A percentile compares a stretch with the other conserved stretches of the same genome.
Conservation (phyloP, 169 alveolate genomes). For the Perkinsus olseni region DNA sequence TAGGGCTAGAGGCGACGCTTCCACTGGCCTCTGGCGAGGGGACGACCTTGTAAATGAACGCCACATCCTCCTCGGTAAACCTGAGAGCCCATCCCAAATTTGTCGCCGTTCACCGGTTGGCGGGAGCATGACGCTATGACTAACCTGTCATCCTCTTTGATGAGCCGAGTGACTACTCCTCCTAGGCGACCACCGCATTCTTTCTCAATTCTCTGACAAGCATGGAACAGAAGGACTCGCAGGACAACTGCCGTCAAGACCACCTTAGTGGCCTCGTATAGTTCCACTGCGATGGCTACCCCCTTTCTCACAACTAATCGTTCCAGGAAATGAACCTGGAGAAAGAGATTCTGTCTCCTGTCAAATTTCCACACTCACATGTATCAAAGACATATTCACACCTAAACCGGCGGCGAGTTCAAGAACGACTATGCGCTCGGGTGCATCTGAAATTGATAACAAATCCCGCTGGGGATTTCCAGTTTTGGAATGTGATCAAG, state of each 20-base stretch:
- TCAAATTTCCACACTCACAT: neutral
- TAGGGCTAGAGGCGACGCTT: neutral
- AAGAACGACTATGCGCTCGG: neutral
- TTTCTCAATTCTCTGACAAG: neutral
- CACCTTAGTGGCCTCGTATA: neutral
- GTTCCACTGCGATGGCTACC: neutral
- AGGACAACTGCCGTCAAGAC: too few relatives aligned
- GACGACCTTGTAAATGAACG: neutral
- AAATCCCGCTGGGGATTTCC: too few relatives aligned
- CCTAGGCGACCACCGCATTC: neutral
- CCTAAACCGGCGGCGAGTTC: neutral
- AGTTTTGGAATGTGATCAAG: too few relatives aligned
- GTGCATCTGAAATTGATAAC: neutral
- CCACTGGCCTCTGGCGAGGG: neutral
- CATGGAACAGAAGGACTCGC: too few relatives aligned
- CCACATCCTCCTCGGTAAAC: neutral
- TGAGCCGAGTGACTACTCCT: neutral
- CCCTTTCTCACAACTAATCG: neutral
- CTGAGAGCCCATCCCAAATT: neutral
- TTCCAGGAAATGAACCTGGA: neutral
- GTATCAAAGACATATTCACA: neutral
- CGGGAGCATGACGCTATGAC: neutral
- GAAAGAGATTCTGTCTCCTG: neutral
- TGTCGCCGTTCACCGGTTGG: neutral
- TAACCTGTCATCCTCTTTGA: neutral